Conservation (phyloP, 306 rosid species). For the Cicer judaicum region DNA sequence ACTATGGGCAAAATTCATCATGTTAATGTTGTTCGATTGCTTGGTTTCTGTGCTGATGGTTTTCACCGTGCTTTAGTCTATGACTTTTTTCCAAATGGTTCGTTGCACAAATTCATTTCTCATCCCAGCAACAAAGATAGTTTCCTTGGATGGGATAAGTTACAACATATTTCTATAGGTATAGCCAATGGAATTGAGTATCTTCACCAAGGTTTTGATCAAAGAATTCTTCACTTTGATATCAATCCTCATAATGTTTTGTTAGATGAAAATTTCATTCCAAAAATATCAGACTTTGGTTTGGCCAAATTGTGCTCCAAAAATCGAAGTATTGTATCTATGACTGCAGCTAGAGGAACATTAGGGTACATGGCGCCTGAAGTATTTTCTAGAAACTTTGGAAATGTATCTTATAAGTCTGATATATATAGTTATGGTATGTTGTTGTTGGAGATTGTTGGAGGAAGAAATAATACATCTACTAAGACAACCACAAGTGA, state of each 20-base stretch:
- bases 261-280: conserved; percentile 10
- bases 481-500: background rate
- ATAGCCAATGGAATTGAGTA: conserved; percentile 25
- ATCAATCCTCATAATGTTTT: conserved; percentile 23
- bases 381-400: conserved; percentile 27
- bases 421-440: conserved; percentile 30
- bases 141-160: conserved; percentile 22
- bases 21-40: conserved; percentile 16
- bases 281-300: conserved; percentile 11
- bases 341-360: background rate
- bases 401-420: conserved; percentile 22
- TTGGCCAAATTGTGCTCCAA: conserved; percentile 17
- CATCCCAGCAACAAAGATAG: background rate
- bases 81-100: conserved; percentile 13
- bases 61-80: conserved; percentile 16
- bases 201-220: conserved; percentile 20
- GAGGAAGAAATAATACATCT: conserved; percentile 12
- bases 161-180: conserved; percentile 14
- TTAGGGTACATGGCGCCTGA: conserved; percentile 30
- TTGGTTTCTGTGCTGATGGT: conserved; percentile 29
- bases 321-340: background rate
- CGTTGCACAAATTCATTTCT: background rate
- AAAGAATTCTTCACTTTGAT: conserved; percentile 25
- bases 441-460: conserved; percentile 12
- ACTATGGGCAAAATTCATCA: conserved; percentile 26